Evolutionary conservation across 106 monocot genomes (phyloP).

Genomic region (Allium fistulosum): DNA sequence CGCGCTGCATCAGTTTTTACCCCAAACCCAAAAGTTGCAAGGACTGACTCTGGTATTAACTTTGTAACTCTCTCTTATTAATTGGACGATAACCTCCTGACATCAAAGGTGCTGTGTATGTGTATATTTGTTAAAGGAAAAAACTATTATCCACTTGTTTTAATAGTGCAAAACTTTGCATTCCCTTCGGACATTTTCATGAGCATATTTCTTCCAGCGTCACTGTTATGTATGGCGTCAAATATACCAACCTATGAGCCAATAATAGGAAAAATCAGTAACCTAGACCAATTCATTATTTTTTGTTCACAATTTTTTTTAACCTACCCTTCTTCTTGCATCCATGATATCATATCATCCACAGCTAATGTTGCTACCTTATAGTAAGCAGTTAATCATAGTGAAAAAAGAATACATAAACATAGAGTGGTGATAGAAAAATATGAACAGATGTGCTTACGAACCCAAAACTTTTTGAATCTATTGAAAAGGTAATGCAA

Average conservation of each 20-base stretch:
- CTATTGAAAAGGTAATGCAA: too few species aligned
- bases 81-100: too few species aligned
- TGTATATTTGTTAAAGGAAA: too few species aligned
- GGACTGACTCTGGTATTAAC: too few species aligned
- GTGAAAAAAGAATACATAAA: background rate
- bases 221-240: conserved; percentile 97
- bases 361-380: conserved; percentile 95
- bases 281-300: conserved; percentile 1
- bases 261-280: conserved; percentile 17
- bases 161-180: conserved; percentile 40
- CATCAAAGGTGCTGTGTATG: too few species aligned
- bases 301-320: background rate
- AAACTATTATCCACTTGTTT: too few species aligned
- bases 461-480: too few species aligned
- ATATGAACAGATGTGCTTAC: too few species aligned
- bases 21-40: too few species aligned
- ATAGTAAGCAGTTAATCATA: background rate
- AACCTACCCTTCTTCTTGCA: conserved; percentile 99
- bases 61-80: too few species aligned
- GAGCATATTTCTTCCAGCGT: conserved; percentile 86
- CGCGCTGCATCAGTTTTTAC: too few species aligned
- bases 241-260: conserved; percentile 82
- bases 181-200: conserved; percentile 96
- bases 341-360: conserved; percentile 97
- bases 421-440: too few species aligned